Conservation (phyloP, 1,284 basidiomycete species). For the Sporisorium exsertum region DNA sequence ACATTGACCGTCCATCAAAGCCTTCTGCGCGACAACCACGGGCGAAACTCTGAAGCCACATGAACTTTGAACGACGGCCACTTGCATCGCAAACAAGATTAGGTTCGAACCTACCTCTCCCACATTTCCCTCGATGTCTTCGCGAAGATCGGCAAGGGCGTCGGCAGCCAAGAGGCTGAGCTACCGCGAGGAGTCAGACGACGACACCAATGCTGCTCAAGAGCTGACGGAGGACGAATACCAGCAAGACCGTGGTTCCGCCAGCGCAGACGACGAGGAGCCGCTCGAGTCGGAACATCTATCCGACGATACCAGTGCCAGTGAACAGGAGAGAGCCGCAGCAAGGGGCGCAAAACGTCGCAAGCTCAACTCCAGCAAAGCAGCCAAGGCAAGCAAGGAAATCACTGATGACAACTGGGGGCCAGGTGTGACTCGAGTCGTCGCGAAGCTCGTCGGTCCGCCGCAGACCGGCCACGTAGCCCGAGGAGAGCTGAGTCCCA, state of each 20-base stretch:
- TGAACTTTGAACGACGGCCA: not conserved
- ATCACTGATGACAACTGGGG: conserved; percentile 14
- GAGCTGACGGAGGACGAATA: conserved; percentile 38
- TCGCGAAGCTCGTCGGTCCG: conserved; percentile 33
- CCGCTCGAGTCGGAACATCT: not conserved
- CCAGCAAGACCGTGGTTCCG: conserved; percentile 17
- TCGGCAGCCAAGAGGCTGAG: conserved; percentile 26
- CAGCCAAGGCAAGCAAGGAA: not conserved
- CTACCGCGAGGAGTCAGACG: conserved; percentile 39
- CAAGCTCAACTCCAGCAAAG: conserved; percentile 3
- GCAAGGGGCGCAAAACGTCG: conserved; percentile 14
- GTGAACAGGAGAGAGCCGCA: conserved; percentile 7
- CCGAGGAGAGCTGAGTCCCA: conserved; percentile 84
- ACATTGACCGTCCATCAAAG: too few species aligned
- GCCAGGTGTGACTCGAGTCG: conserved; percentile 35
- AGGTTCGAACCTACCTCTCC: not conserved
- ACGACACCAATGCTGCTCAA: conserved; percentile 6
- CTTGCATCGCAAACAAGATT: not conserved
- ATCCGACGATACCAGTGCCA: conserved; percentile 6
- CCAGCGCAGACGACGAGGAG: conserved; percentile 32
- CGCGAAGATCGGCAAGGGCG: conserved; percentile 34
- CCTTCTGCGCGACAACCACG: too few species aligned
- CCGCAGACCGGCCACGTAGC: conserved; percentile 73
- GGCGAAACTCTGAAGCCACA: not conserved
- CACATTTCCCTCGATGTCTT: conserved; percentile 16